Conservation (phyloP, 1,284 basidiomycete species). For the Meira miltonrushii region DNA sequence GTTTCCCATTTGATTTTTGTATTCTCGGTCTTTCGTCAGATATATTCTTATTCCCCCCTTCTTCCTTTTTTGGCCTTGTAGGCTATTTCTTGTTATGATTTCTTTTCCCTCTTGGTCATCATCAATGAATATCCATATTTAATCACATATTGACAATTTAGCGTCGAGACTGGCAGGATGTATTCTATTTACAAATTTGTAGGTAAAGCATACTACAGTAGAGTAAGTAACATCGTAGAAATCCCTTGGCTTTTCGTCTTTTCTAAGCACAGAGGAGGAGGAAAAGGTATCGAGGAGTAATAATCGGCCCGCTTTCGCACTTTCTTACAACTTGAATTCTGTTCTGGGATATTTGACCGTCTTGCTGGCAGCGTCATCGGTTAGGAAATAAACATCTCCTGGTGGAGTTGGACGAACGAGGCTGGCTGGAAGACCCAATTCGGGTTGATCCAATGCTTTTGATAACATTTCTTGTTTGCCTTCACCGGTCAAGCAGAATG, state of each 20-base stretch:
- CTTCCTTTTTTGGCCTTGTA: neutral
- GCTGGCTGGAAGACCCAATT: constrained; percentile 74
- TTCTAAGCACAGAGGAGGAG: too few species aligned
- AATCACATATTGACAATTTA: neutral
- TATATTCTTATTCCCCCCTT: neutral
- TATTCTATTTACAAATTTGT: too few species aligned
- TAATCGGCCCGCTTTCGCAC: neutral
- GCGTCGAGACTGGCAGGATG: too few species aligned
- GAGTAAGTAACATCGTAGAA: too few species aligned
- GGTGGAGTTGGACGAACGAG: constrained; percentile 73
- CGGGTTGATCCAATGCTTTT: constrained; percentile 72
- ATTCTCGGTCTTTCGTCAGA: neutral
- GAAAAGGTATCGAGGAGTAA: too few species aligned
- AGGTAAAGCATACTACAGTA: too few species aligned
- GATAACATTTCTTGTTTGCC: constrained; percentile 72
- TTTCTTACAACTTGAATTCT: constrained; percentile 34
- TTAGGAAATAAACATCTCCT: constrained; percentile 57
- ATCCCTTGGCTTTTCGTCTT: too few species aligned
- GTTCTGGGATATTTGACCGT: constrained; percentile 29
- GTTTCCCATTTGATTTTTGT: too few species aligned
- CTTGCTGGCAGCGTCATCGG: constrained; percentile 17
- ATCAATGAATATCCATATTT: neutral
- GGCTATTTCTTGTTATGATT: neutral
- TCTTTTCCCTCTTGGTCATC: neutral
- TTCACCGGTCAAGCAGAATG: constrained; percentile 79